Conservation (phyloP, 148 eudicot genomes). For the Vaccinium macrocarpon region DNA sequence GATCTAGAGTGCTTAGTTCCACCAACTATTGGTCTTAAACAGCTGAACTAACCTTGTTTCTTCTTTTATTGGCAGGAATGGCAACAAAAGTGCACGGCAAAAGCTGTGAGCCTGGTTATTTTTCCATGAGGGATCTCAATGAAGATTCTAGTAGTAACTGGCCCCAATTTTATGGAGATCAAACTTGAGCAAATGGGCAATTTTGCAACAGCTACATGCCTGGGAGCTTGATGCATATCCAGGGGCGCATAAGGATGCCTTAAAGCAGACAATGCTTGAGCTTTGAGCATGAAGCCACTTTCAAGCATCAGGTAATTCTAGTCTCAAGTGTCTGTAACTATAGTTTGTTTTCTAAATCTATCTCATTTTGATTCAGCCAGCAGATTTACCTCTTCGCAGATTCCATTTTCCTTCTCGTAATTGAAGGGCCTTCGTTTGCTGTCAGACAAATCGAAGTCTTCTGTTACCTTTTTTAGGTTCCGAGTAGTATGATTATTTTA, state of each 20-base stretch:
- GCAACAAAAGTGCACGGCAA: constrained; percentile 73
- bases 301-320: constrained; percentile 66
- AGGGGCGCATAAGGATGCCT: constrained; percentile 56
- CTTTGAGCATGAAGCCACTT: constrained; percentile 82
- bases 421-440: constrained; percentile 1
- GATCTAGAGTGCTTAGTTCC: neutral
- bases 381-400: neutral
- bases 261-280: constrained; percentile 81
- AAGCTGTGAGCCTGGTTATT: constrained; percentile 57
- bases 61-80: constrained; percentile 52
- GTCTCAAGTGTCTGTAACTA: neutral
- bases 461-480: neutral
- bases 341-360: neutral
- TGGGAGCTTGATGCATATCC: constrained; percentile 41
- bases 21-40: neutral
- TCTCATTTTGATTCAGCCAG: neutral
- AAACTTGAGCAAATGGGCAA: constrained; percentile 49
- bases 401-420: neutral
- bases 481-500: neutral
- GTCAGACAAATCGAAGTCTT: neutral
- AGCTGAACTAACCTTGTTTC: constrained; percentile 16
- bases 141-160: constrained; percentile 64
- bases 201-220: constrained; percentile 46
- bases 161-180: constrained; percentile 59
- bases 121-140: constrained; percentile 70